phyloP scores from a whole-genome alignment of 768 basidiomycete genomes.

The Clathrus columnatus region DNA sequence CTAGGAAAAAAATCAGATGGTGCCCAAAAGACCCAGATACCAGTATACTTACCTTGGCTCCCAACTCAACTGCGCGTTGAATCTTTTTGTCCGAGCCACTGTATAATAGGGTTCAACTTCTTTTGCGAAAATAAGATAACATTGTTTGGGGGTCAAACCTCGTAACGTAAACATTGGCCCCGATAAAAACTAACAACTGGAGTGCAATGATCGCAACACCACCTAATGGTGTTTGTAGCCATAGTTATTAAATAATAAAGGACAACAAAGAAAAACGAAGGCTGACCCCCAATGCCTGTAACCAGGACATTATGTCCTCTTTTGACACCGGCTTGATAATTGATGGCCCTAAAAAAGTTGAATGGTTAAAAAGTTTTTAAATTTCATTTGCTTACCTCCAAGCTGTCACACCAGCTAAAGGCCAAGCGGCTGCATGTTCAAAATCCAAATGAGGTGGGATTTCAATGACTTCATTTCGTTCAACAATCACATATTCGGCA shows the following conservation, averaged over 20 bases:
- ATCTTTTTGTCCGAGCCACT: conserved; percentile 62
- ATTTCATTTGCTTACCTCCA: conserved; percentile 51
- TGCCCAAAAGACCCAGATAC: not conserved
- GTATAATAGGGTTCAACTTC: not conserved
- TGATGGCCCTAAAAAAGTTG: conserved; percentile 40
- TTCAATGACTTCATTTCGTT: conserved; percentile 48
- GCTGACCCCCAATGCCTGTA: conserved; percentile 69
- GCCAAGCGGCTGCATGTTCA: conserved; percentile 67
- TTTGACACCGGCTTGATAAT: conserved; percentile 56
- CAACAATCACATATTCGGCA: conserved; percentile 65
- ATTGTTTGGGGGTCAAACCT: conserved; percentile 18
- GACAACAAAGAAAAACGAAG: not conserved
- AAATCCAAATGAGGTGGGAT: conserved; percentile 63
- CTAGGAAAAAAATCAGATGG: not conserved
- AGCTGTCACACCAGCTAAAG: conserved; percentile 68
- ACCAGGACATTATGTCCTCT: conserved; percentile 67
- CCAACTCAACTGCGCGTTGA: conserved; percentile 50
- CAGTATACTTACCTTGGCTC: conserved; percentile 45
- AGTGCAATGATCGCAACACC: conserved; percentile 73
- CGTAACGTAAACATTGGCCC: conserved; percentile 78
- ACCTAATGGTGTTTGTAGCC: conserved; percentile 21
- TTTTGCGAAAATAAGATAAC: not conserved
- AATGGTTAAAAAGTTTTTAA: not conserved
- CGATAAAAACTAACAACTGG: conserved; percentile 66
- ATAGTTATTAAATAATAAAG: too few species aligned